Base-by-base conservation (phyloP, 2,329 filamentous ascomycete species). In the Penicillium sp. region DNA sequence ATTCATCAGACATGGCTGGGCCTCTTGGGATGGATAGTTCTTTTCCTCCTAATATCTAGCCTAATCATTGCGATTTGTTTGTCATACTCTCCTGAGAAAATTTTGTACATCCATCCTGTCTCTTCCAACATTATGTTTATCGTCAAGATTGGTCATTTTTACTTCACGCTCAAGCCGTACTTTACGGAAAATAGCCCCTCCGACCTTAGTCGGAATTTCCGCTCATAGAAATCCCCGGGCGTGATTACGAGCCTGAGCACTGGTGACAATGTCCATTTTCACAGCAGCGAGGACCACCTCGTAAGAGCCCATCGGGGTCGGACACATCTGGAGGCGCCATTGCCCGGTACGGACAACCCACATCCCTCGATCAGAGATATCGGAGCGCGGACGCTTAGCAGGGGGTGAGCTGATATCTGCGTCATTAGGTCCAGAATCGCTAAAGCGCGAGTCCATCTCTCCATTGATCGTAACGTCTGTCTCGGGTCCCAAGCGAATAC, bases 231-330 rank as follows among this genome's bases (percentile, higher is more conserved):
- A 94, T 0, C 64, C 66, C 45, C 84, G 74, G 34, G 70, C 62
- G 33, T 65, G 65, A 65, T 93, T 94, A 46, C 85, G 74, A 8
- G 73, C 73, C 44, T 72, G 69, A 62, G 90, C 79, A 6, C 72
- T 74, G 36, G 74, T 82, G 50, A 80, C 75, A 0, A 81, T 83
- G 50, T 93, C 84, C 16, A 94, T 58, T 61, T 85, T 87, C 22
- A 89, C 84, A 1, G 80, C 84, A 11, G 84, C 72, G 33, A 94
- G 72, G 14, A 86, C 73, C 41, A 85, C 82, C 64, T 90, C 83
- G 39, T 82, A 71, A 2, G 70, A 69, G 25, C 48, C 56, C 54
- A 64, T 69, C 3, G 50, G 46, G 8, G 60, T 59, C 5, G 65
- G 62, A 55, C 83, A 80, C 17, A 93, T 77, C 28, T 76, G 72